Base-by-base conservation (phyloP, 2,329 filamentous ascomycete genomes). In the Cyclaneusma minus region DNA sequence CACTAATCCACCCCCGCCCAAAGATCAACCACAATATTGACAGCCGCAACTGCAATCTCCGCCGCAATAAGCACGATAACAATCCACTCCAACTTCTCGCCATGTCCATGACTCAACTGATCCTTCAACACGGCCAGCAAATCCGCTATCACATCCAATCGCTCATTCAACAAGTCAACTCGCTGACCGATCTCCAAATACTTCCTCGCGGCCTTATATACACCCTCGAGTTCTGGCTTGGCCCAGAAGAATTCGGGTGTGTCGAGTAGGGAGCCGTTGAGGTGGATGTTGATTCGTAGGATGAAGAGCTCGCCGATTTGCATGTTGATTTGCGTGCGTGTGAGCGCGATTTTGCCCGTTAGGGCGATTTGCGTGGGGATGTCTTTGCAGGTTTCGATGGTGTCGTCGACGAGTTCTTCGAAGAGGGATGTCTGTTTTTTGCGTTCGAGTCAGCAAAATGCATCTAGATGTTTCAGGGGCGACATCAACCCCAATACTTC, bases 281-380 rank as follows among this genome's bases (percentile, higher is more conserved):
- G 66, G 54, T 98, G 91, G 45, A 98, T 95, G 51, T 89, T 94
- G 57, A 98, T 95, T 33, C 89, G 73, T 16, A 98, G 60, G 46
- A 98, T 95, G 53, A 98, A 98, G 28, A 98, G 69, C 56, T 98
- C 85, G 49, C 89, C 89, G 34, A 98, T 94, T 54, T 95, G 85
- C 85, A 95, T 95, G 60, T 95, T 95, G 61, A 98, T 94, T 49
- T 95, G 74, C 32, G 73, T 72, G 22, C 87, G 73, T 31, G 75
- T 83, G 31, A 98, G 69, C 29, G 81, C 76, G 45, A 98, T 89
- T 45, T 85, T 89, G 36, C 89, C 89, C 0, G 87, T 94, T 37
- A 80, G 60, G 3, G 89, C 87, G 40, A 98, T 93, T 50, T 93
- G 81, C 6, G 81, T 76, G 0, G 89, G 89, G 4, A 98, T 80